phyloP scores from a whole-genome alignment of 257 asterid species.

The Gynochthodes officinalis region DNA sequence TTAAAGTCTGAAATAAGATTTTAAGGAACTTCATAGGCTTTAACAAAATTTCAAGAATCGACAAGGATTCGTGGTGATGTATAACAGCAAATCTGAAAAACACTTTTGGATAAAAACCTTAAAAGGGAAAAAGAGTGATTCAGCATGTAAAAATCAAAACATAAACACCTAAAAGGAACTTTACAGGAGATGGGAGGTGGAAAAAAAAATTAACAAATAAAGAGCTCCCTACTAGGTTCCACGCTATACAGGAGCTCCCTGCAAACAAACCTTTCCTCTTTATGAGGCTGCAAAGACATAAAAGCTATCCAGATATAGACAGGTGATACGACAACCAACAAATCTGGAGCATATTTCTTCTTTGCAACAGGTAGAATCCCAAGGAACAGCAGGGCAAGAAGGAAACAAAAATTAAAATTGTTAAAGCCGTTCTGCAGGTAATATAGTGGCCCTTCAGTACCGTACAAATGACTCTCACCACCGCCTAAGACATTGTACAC shows the following conservation, averaged over 20 bases:
- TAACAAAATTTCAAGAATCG: not conserved
- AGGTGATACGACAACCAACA: slow-evolving; percentile 77
- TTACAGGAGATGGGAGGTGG: not conserved
- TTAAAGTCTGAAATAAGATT: slow-evolving; percentile 15
- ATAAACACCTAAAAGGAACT: not conserved
- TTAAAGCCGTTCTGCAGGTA: slow-evolving; percentile 90
- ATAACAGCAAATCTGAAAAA: not conserved
- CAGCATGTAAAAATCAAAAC: not conserved
- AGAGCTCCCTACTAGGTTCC: not conserved
- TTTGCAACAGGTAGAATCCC: slow-evolving; percentile 69
- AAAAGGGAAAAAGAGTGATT: not conserved
- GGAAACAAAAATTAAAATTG: slow-evolving; percentile 85
- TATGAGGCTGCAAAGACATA: slow-evolving; percentile 98
- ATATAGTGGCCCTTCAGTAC: slow-evolving; percentile 81
- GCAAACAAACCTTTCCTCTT: slow-evolving; percentile 84
- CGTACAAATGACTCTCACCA: slow-evolving; percentile 97
- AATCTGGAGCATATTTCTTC: slow-evolving; percentile 77
- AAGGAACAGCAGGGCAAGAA: slow-evolving; percentile 78
- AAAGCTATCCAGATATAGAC: slow-evolving; percentile 88
- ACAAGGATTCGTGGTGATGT: not conserved
- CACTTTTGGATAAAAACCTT: not conserved
- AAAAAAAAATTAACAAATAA: not conserved
- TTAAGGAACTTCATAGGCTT: not conserved
- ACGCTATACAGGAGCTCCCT: not conserved
- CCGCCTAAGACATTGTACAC: slow-evolving; percentile 88